These are phyloP conservation scores for Hypoxylon lenormandii DNA, from an alignment of 495 filamentous ascomycete genomes.

Conservation along the genomic window DNA sequence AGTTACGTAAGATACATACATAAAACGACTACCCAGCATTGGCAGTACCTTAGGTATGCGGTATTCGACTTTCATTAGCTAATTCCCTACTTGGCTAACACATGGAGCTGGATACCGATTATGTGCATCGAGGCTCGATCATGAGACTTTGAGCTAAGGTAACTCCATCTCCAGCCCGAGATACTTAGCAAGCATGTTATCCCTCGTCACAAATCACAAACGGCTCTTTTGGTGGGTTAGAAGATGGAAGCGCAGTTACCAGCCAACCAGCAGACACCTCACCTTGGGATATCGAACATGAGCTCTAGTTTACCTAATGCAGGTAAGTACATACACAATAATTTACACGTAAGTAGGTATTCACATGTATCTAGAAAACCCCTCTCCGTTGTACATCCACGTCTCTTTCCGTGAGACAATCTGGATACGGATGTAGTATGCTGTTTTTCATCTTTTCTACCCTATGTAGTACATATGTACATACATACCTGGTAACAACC, in stretches of 20 bases:
- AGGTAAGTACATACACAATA: not conserved
- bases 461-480: no score
- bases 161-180: constrained; percentile 9
- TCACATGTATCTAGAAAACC: no score
- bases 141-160: constrained; percentile 36
- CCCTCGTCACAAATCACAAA: constrained; percentile 19
- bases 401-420: no score
- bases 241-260: constrained; percentile 17
- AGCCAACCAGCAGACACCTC: constrained; percentile 16
- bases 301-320: constrained; percentile 1
- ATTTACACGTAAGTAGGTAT: no score
- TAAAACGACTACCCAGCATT: not conserved
- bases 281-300: not conserved
- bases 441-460: no score
- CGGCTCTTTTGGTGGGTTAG: not conserved
- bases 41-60: not conserved
- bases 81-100: constrained; percentile 16
- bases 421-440: no score
- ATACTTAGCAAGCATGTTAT: not conserved
- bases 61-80: constrained; percentile 21
- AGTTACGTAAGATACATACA: no score
- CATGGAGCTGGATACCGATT: constrained; percentile 32
- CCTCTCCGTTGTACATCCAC: no score
- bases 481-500: no score
- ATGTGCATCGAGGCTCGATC: constrained; percentile 46